Base-by-base conservation (phyloP, 2,329 filamentous ascomycete genomes). In the Ampelomyces quisqualis region DNA sequence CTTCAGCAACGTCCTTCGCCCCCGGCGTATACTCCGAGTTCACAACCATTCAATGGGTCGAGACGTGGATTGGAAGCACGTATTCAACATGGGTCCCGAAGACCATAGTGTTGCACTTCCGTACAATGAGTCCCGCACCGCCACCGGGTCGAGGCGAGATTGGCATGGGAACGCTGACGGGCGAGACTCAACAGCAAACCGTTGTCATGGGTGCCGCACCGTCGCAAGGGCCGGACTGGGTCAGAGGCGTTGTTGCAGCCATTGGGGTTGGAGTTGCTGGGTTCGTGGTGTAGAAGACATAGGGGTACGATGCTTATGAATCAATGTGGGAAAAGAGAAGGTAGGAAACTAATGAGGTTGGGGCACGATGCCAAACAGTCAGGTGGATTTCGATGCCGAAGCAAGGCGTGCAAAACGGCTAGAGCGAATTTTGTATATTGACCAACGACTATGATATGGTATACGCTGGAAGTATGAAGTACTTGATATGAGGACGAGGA, bases 131-230 rank as follows among this genome's bases (percentile, higher is more conserved):
- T 1, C 51, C 55, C 34, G 47, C 43, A 11, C 54, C 64, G 3
- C 17, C 32, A 13, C 64, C 65, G 7, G 61, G 61, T 1, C 49
- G 42, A 13, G 65, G 65, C 5, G 41, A 46, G 14, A 58, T 69
- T 23, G 66, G 65, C 1, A 58, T 69, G 61, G 65, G 65, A 5
- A 65, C 61, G 20, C 38, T 67, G 39, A 65, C 58, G 17, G 63
- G 60, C 8, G 35, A 57, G 38, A 41, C 48, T 8, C 63, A 62
- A 2, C 33, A 56, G 20, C 57, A 56, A 45, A 65, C 62, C 6
- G 37, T 60, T 3, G 51, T 49, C 3, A 49, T 46, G 4, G 57
- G 48, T 3, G 62, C 57, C 11, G 56, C 52, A 24, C 45, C 51
- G n/a, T 57, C 60, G 19, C 40, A 35, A 28, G 38, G 36, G n/a